Percentiles rank a stretch among this genome's conserved stretches.
These are phyloP conservation scores for Fusarium torreyae DNA, from an alignment of 2,329 filamentous ascomycete genomes.

Conservation along the genomic window DNA sequence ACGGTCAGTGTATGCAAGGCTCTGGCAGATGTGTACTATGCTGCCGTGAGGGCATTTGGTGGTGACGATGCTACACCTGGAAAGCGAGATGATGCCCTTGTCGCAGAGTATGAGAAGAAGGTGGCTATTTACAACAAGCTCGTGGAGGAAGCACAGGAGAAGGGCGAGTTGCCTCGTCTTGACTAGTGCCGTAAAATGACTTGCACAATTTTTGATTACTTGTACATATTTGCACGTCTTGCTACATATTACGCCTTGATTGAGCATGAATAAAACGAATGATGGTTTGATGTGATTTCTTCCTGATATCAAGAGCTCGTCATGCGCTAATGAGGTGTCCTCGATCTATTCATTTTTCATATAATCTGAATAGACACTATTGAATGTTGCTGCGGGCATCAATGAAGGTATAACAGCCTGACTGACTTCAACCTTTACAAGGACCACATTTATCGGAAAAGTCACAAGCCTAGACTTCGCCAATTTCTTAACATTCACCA, in stretches of 20 bases:
- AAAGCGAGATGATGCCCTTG: conserved; percentile 48
- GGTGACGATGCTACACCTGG: conserved; percentile 51
- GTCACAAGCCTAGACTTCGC: too few relatives aligned
- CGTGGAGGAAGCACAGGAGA: conserved; percentile 55
- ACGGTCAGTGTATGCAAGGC: conserved; percentile 50
- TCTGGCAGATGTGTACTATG: conserved; percentile 60
- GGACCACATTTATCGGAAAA: too few relatives aligned
- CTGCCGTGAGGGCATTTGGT: conserved; percentile 57
- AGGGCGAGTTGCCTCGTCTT: conserved; percentile 50
- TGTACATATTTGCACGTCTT: background rate
- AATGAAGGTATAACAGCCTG: too few relatives aligned
- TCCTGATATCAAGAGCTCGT: too few relatives aligned
- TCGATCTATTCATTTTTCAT: too few relatives aligned
- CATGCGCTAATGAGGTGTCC: too few relatives aligned
- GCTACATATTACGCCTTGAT: background rate
- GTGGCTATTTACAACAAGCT: conserved; percentile 54
- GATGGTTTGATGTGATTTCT: too few relatives aligned
- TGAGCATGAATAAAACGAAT: too few relatives aligned
- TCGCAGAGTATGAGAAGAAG: conserved; percentile 54
- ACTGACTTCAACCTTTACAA: too few relatives aligned
- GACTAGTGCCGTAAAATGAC: background rate
- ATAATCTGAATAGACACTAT: too few relatives aligned
- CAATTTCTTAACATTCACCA: too few relatives aligned
- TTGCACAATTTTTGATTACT: accelerated
- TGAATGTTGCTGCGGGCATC: too few relatives aligned